phyloP scores from a whole-genome alignment of 441 rosid species.

The Gossypium gossypioides region DNA sequence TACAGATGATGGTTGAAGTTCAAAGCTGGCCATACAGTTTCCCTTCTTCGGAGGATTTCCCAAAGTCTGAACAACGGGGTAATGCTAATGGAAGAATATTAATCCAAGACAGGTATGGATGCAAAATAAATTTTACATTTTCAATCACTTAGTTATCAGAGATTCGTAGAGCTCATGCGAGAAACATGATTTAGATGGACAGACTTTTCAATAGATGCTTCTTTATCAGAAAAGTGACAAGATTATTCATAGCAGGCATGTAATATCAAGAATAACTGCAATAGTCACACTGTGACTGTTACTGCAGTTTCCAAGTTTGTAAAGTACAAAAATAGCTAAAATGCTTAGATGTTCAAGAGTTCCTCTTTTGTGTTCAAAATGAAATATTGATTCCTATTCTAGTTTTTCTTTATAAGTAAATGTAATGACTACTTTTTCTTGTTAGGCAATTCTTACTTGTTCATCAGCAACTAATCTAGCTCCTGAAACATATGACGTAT shows the following conservation, averaged over 20 bases:
- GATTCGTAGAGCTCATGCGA: background rate
- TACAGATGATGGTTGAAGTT: constrained; percentile 44
- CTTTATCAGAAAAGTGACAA: background rate
- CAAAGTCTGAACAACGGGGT: constrained; percentile 42
- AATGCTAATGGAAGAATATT: constrained; percentile 41
- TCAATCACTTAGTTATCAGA: background rate
- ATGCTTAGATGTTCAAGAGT: background rate
- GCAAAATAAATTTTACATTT: background rate
- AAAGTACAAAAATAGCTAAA: background rate
- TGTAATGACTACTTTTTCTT: background rate
- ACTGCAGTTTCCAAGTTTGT: background rate
- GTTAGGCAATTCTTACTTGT: background rate
- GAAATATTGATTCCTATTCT: background rate
- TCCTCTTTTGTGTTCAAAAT: background rate
- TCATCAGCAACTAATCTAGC: too few relatives aligned
- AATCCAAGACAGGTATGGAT: constrained; percentile 34
- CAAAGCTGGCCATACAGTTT: constrained; percentile 68
- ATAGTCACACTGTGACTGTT: background rate
- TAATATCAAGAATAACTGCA: background rate
- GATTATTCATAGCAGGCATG: background rate
- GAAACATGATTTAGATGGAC: background rate
- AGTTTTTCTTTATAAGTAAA: background rate
- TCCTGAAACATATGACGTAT: background rate
- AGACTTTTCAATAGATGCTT: background rate
- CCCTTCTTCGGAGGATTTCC: constrained; percentile 50